Evolutionary conservation across 176 grass and related monocot genomes (phyloP), one percentile per base, ranked within the genome.

Genomic region (Paspalum notatum): DNA sequence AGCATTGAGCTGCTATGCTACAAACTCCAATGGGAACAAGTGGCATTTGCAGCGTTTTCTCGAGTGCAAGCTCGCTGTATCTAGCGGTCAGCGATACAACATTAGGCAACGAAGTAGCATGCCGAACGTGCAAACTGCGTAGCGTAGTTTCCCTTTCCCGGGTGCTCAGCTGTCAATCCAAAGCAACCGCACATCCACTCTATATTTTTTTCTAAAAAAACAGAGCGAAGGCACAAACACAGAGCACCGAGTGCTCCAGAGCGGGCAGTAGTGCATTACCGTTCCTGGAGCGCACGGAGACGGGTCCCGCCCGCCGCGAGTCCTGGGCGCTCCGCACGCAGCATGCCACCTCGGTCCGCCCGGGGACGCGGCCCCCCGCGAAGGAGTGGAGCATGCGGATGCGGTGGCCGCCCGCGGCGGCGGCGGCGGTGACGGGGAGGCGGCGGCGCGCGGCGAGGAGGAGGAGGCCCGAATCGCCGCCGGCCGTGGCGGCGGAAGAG

Each of bases 391-490:
- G 64, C 47, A 71, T 25, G 14, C 82, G 77, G 47, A 85, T 32
- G 65, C 77, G 77, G 26, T 63, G 87, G 0, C 14, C 54, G 3
- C 62, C 70, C 0, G 25, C 39, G 20, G 46, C 22, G 18, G 46
- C 45, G 7, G 44, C 62, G 0, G 75, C 66, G 1, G 25, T 27
- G 24, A 43, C 37, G 54, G 25, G 57, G 57, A 80, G 78, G 62
- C 63, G 70, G 71, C 82, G 87, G 26, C 76, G 87, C 53, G 69
- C 81, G 39, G 25, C 20, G 70, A 63, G 39, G 76, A 89, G 39
- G 76, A 89, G 54, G 44, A 47, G 40, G 18, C 70, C 62, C 46
- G 63, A n/a, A 71, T 48, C 71, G 71, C 82, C 76, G 63, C 62
- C 48, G 71, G 20, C 76, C 6, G 75, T 61, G 20, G 76, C 76